Conservation (phyloP, 2,329 filamentous ascomycete genomes). For the Esteya vermicola region DNA sequence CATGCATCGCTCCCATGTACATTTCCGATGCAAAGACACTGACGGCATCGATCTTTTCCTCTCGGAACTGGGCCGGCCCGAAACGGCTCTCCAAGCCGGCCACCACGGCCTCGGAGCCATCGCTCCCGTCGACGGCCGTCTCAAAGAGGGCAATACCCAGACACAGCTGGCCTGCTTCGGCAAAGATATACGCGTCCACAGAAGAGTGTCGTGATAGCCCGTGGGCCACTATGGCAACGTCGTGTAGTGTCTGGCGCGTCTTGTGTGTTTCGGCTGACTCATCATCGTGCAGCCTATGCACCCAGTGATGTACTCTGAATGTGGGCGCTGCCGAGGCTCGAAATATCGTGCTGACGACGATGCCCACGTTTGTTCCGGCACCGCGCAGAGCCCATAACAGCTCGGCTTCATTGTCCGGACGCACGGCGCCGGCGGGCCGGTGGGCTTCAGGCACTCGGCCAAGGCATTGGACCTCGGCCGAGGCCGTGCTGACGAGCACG, state of each 20-base stretch:
- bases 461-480: conserved; percentile 31
- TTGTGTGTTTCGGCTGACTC: too few relatives aligned
- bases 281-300: conserved; percentile 19
- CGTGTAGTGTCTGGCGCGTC: conserved; percentile 19
- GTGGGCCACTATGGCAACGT: conserved; percentile 26
- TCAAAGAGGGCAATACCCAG: conserved; percentile 39
- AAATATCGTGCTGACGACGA: conserved; percentile 23
- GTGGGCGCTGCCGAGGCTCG: conserved; percentile 17
- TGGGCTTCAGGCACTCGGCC: conserved; percentile 34
- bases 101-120: too few relatives aligned
- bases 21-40: conserved; percentile 44
- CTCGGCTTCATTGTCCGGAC: conserved; percentile 16
- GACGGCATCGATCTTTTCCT: conserved; percentile 25
- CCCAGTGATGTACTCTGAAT: conserved; percentile 26
- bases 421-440: conserved; percentile 23
- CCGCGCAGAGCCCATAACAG: conserved; percentile 27
- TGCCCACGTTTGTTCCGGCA: conserved; percentile 27
- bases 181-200: conserved; percentile 42
- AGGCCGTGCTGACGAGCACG: conserved; percentile 36
- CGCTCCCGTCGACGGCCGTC: conserved; percentile 12
- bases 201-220: conserved; percentile 28
- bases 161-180: conserved; percentile 25
- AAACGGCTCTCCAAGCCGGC: neutral
- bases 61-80: neutral
- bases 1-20: conserved; percentile 46